A percentile compares a stretch with the other conserved stretches of the same genome.
These are phyloP conservation scores for Teratosphaeria pseudoeucalypti DNA, from an alignment of 2,329 filamentous ascomycete species.

Conservation along the genomic window DNA sequence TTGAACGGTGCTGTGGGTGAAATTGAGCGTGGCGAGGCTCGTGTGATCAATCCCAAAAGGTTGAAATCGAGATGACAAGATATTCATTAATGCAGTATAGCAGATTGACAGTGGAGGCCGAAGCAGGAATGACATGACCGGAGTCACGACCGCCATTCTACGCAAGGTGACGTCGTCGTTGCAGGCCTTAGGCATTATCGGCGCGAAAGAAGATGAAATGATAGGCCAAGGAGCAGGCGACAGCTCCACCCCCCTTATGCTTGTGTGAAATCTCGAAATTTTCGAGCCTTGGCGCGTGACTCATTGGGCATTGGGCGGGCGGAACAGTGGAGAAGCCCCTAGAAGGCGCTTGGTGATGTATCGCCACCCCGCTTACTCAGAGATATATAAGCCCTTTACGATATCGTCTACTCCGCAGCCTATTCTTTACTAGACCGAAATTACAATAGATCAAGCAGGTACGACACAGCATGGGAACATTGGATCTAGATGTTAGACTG, in stretches of 20 bases:
- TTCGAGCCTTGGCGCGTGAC: not conserved
- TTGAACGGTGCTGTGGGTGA: not conserved
- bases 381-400: not conserved
- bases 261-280: not conserved
- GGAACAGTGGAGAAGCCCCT: not conserved
- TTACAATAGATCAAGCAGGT: not conserved
- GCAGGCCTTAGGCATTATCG: not conserved
- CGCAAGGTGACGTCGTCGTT: not conserved
- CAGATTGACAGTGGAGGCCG: too few relatives aligned
- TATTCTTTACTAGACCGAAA: not conserved
- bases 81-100: too few relatives aligned
- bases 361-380: not conserved
- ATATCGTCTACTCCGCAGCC: not conserved
- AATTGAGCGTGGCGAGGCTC: not conserved
- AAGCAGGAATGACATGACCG: too few relatives aligned
- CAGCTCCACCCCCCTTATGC: not conserved
- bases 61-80: not conserved
- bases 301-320: not conserved
- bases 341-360: not conserved
- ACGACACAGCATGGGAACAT: not conserved
- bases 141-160: too few relatives aligned
- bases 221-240: not conserved
- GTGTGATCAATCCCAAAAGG: not conserved
- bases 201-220: not conserved
- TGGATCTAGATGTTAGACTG: not conserved